Evolutionary conservation across 257 asterid genomes (phyloP), one percentile per base, ranked within the genome.

Genomic region (Solanum bukasovii): DNA sequence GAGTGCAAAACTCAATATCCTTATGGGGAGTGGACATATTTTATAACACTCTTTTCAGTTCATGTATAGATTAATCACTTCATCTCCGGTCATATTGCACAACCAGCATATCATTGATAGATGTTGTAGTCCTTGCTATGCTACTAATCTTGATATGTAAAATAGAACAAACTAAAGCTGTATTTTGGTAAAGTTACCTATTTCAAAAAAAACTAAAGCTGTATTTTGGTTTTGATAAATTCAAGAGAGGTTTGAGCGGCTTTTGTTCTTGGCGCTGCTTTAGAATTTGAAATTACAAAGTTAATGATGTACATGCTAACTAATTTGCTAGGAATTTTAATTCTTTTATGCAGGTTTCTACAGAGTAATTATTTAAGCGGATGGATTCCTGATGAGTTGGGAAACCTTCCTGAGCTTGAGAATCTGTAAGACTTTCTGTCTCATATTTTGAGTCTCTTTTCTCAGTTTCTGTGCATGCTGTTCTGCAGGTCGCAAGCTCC

Each of bases 341-440:
- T 89, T 86, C 89, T 90, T 91, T 83, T 88, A 37, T 88, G 81
- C 98, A 97, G 99, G 89, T 94, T 87, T 92, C 90, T 97, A 93
- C 99, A 97, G 98, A 98, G 98, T 79, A 97, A 97, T 92, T 97
- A 93, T 93, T 90, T 96, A 87, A 95, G 99, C 85, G 98, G 98
- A 88, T 73, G 23, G 81, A 94, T 97, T 91, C 98, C 99, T 31
- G 89, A 89, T 89, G 98, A 97, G 87, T 88, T 97, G 91, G 99
- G 97, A 75, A 93, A 95, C 93, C 96, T 96, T 89, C 90, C 93
- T 29, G 92, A 90, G 93, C 98, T 97, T 85, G 94, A 96, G 91
- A 88, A 87, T 87, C 87, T 97, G 99, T 96, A 92, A 93, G 99
- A 88, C 84, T 84, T 31, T 31, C 29, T 20, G 71, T 82, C 70